Base-by-base conservation (phyloP, 2,329 filamentous ascomycete species). In the Cercospora sesami region DNA sequence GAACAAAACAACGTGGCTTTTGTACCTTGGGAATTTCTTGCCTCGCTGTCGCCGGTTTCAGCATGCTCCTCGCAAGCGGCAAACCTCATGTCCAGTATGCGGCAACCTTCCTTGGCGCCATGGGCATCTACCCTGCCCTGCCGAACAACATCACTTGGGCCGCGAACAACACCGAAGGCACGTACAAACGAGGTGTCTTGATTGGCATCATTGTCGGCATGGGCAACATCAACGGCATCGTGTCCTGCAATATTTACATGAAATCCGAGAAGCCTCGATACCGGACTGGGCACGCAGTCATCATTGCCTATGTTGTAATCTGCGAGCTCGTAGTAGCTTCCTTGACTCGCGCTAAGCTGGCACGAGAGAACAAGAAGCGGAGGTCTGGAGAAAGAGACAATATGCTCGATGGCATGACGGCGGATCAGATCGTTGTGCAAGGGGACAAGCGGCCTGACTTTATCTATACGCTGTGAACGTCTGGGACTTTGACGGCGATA, bases 141-240 rank as follows among this genome's bases (percentile, higher is more conserved):
- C 82, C 92, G 4, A 95, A 96, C 76, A 96, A 92, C 0, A 92
- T 97, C 69, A 89, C 90, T 3, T 97, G 94, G 94, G 84, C 42
- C 88, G 89, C 89, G 62, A 97, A 97, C 81, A 97, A 97, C 70
- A 86, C 90, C 39, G 93, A 97, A 80, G 91, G 94, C 14, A 91
- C 94, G 1, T 96, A 96, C 81, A 97, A 96, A 82, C 88, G 93
- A 45, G 94, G 93, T 42, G 90, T 97, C 14, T 91, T 92, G 0
- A 81, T 97, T 0, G 94, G 94, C 0, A 63, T 96, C 71, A 90
- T 97, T 62, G 96, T 97, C 69, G 93, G 80, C 36, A 96, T 92
- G 91, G 94, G 94, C 33, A 97, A 97, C 76, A 82, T 97, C 53
- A 96, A 96, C 77, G 94, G 63, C 60, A 87, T 97, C 28, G 90